These are phyloP conservation scores for Colletotrichum gigasporum DNA, from an alignment of 2,329 filamentous ascomycete species.

Conservation along the genomic window DNA sequence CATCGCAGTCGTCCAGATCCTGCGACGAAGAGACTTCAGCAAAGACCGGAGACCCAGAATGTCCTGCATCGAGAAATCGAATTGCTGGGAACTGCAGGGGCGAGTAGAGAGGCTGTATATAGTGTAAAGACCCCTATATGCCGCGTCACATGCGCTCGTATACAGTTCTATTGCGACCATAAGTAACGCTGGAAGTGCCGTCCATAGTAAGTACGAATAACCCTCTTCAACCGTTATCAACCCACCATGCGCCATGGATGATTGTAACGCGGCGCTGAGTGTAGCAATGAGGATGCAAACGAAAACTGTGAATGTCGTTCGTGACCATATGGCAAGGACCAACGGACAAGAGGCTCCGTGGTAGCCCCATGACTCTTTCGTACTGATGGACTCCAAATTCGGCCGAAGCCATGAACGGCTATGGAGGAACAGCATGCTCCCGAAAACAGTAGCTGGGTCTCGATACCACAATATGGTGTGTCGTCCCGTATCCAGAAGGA, in stretches of 20 bases:
- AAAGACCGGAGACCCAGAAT: not conserved
- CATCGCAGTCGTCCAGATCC: not conserved
- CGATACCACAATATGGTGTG: conserved; percentile 5
- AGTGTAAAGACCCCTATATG: not conserved
- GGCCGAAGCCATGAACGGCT: not conserved
- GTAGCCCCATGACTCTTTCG: not conserved
- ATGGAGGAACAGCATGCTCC: conserved; percentile 1
- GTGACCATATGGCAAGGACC: conserved; percentile 1
- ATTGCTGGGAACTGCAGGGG: not conserved
- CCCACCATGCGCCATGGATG: not conserved
- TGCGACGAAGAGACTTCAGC: not conserved
- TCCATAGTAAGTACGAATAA: conserved; percentile 14
- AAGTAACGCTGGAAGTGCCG: not conserved
- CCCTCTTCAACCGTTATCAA: conserved; percentile 9
- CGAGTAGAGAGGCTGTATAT: not conserved
- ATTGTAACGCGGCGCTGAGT: not conserved
- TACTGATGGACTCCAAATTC: not conserved
- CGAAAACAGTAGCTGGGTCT: conserved; percentile 12
- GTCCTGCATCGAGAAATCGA: conserved; percentile 7
- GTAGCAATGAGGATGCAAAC: not conserved
- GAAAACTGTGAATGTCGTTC: not conserved
- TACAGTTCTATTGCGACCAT: conserved; percentile 10
- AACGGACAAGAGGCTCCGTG: not conserved
- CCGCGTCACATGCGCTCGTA: not conserved
- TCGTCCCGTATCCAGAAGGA: not conserved